Base-by-base conservation (phyloP, 106 monocot genomes). In the Dendrobium catenatum region DNA sequence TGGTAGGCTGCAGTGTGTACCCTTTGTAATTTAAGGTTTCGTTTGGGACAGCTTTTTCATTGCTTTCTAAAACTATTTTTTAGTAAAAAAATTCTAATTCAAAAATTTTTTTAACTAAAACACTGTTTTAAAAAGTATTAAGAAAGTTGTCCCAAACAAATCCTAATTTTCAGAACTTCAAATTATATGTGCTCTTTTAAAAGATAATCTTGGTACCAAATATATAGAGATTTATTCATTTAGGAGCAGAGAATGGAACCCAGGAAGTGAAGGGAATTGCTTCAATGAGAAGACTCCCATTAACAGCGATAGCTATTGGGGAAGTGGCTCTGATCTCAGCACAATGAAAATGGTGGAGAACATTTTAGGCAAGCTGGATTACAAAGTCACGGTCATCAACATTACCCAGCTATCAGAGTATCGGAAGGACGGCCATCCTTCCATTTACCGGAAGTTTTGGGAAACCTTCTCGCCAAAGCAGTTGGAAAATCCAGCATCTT, bases 381-480 rank as follows among this genome's bases (percentile, higher is more conserved):
- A 82, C 9, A 89, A 85, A 47, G 89, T 89, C 43, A 75, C 86
- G 29, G 94, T 91, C n/a, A 55, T 94, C 27, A 94, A 94, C 81
- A 89, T 94, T 79, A 94, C 94, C 54, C 94, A 91, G 80, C 80
- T 94, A 4, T 94, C 94, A 6, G 94, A 94, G 58, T 94, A 94
- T 42, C 74, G 94, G 26, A 94, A 89, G 75, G 94, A 94, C 33
- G 91, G 94, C 43, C 94, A 94, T 80, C 94, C 94, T 3, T 91
- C 94, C 1, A 91, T 91, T 49, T 91, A 89, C 55, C 55, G 94
- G 20, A 94, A 94, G 67, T 94, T 94, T 56, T 94, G 94, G 94
- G 94, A 94, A 74, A 85, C 84, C 0, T 80, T 91, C 4, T 79
- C 85, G 0, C 79, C 84, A 4, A 72, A 91, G 58, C 91, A 91